Evolutionary conservation across 1,284 basidiomycete genomes (phyloP), one percentile per base, ranked within the genome.

Genomic region (Heterobasidion annosum): DNA sequence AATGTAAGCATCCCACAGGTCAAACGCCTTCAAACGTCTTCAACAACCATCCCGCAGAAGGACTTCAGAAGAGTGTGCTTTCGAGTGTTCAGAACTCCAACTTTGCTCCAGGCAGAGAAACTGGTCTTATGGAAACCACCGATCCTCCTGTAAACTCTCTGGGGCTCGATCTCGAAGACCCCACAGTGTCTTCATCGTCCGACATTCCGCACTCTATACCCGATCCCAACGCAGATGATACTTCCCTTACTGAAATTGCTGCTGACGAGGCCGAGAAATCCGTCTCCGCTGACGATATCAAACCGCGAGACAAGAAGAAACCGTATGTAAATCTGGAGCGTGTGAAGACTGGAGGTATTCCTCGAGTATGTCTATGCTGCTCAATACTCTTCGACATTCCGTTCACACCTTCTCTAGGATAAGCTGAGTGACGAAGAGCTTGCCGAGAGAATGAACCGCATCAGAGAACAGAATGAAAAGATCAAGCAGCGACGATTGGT

Each of bases 271-370:
- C 42, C 25, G 32, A 12, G 12, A 44, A 52, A 16, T 10, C 43
- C 32, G 10, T 37, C 9, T 19, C 48, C 7, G 15, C 45, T 9
- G 56, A 57, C 40, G 57, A 59, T 12, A 56, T 61, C 15, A 57
- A 61, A 49, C 47, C 60, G n/a, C 50, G 43, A 43, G 57, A 67
- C 55, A 67, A 67, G 59, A 68, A 69, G 61, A 66, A 63, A 53
- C 84, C 84, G 3, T 91, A 90, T 72, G 73, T 86, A 47, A 88
- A 90, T 65, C 80, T 75, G 12, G 84, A 88, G 63, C 83, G 88
- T 64, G 82, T 90, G 69, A 87, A 79, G 70, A 90, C 88, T 9
- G 87, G 88, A 12, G 87, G 87, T n/a, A 61, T 74, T 42, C 83
- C 85, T 61, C 75, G 85, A 64, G 87, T 88, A 66, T 56, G 76